These are phyloP conservation scores for Lactarius deliciosus DNA, from an alignment of 768 basidiomycete genomes.

Conservation along the genomic window DNA sequence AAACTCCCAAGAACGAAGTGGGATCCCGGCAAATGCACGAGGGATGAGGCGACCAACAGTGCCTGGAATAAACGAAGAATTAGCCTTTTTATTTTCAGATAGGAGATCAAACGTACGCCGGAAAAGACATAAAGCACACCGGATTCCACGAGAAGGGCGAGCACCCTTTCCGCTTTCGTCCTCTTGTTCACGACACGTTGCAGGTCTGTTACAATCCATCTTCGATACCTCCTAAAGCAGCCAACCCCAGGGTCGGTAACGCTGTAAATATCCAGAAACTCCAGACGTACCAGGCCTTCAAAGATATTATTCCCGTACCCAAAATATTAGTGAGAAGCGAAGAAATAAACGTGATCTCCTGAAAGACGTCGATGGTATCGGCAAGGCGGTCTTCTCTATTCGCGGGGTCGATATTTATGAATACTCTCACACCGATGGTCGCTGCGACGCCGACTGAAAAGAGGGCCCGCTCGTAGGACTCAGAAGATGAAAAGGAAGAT, in stretches of 20 bases:
- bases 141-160: not conserved
- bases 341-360: not conserved
- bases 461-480: too few relatives aligned
- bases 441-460: too few relatives aligned
- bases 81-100: too few relatives aligned
- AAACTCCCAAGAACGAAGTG: not conserved
- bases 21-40: not conserved
- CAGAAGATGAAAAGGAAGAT: too few relatives aligned
- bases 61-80: not conserved
- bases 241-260: not conserved
- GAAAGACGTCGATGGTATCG: too few relatives aligned
- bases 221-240: not conserved
- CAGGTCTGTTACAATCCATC: not conserved
- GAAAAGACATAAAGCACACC: constrained; percentile 1
- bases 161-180: not conserved
- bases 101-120: not conserved
- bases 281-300: constrained; percentile 1
- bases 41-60: not conserved
- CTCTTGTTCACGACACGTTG: not conserved
- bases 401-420: too few relatives aligned
- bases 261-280: not conserved
- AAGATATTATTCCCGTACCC: not conserved
- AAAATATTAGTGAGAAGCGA: constrained; percentile 3
- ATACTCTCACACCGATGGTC: too few relatives aligned
- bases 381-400: too few relatives aligned